Percentiles rank a stretch among this genome's conserved stretches.
Conservation (phyloP, 139 green algal species). For the Tetraselmis striata region DNA sequence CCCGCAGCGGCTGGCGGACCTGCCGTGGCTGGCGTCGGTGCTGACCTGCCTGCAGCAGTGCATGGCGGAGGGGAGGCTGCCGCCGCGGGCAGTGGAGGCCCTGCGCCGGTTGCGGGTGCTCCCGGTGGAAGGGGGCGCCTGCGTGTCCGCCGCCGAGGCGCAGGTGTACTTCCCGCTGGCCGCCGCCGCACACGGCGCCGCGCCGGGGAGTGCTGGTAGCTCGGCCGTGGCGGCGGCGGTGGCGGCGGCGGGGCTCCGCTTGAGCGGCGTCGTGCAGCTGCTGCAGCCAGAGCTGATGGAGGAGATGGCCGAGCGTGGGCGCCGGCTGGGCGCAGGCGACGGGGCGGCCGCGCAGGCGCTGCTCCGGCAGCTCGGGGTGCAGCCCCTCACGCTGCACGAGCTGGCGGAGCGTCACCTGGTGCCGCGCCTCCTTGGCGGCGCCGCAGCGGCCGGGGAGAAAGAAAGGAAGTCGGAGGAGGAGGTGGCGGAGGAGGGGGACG, state of each 20-base stretch:
- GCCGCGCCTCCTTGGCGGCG: background rate
- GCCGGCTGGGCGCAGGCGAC: no score
- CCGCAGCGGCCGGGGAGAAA: background rate
- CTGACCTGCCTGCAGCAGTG: background rate
- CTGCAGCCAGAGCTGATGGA: background rate
- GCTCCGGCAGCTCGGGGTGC: background rate
- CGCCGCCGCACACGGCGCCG: no score
- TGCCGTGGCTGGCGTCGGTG: background rate
- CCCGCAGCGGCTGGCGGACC: background rate
- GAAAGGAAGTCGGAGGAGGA: background rate
- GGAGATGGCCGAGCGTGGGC: background rate
- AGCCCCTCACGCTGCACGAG: background rate
- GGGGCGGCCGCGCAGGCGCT: background rate
- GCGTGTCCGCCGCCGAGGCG: background rate
- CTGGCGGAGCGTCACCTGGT: background rate
- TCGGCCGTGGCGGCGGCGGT: background rate
- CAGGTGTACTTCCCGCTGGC: background rate
- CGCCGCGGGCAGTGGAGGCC: background rate
- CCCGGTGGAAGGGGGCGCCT: background rate
- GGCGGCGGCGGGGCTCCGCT: background rate
- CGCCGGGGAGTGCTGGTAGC: no score
- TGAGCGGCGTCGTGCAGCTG: background rate
- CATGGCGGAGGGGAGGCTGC: background rate
- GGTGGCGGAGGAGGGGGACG: background rate
- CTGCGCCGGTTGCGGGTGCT: background rate